Percentiles rank a stretch among this genome's conserved stretches.
Conservation (phyloP, 805 yeast species). For the Hanseniaspora lachancei region DNA sequence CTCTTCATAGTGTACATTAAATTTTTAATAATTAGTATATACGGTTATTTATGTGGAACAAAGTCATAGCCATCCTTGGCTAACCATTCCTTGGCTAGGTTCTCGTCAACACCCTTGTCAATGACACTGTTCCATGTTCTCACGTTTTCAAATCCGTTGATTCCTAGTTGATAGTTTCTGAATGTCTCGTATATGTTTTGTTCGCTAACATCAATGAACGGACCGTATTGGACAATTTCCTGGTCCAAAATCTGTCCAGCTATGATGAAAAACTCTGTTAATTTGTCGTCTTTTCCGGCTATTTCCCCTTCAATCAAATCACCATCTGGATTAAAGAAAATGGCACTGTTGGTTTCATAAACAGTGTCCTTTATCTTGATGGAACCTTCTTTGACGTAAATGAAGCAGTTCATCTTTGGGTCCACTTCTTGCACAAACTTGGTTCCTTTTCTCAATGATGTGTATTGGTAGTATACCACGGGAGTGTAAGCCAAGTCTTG, state of each 20-base stretch:
- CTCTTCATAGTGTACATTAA: too few species aligned
- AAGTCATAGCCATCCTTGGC: slow-evolving; percentile 6
- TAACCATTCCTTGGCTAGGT: slow-evolving; percentile 17
- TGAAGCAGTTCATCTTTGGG: slow-evolving; percentile 49
- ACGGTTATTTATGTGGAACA: background rate
- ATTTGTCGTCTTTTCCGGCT: slow-evolving; percentile 25
- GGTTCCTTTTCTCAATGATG: slow-evolving; percentile 49
- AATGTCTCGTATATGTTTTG: slow-evolving; percentile 59
- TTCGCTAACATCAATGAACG: slow-evolving; percentile 66
- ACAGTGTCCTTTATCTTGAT: slow-evolving; percentile 35
- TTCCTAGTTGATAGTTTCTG: slow-evolving; percentile 53
- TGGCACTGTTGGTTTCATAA: slow-evolving; percentile 36
- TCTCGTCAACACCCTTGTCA: slow-evolving; percentile 28
- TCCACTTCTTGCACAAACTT: slow-evolving; percentile 48
- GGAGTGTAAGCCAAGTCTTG: slow-evolving; percentile 75
- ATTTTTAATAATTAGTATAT: background rate
- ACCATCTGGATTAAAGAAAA: slow-evolving; percentile 61
- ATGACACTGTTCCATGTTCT: slow-evolving; percentile 41
- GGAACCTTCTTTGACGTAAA: slow-evolving; percentile 54
- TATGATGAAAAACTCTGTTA: slow-evolving; percentile 52
- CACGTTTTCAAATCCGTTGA: slow-evolving; percentile 59
- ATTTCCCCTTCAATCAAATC: slow-evolving; percentile 44
- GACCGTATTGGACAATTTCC: slow-evolving; percentile 75
- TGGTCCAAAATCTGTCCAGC: slow-evolving; percentile 69
- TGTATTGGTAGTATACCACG: slow-evolving; percentile 56